phyloP scores from a whole-genome alignment of 2,329 filamentous ascomycete genomes.

The Pyricularia pennisetigena region DNA sequence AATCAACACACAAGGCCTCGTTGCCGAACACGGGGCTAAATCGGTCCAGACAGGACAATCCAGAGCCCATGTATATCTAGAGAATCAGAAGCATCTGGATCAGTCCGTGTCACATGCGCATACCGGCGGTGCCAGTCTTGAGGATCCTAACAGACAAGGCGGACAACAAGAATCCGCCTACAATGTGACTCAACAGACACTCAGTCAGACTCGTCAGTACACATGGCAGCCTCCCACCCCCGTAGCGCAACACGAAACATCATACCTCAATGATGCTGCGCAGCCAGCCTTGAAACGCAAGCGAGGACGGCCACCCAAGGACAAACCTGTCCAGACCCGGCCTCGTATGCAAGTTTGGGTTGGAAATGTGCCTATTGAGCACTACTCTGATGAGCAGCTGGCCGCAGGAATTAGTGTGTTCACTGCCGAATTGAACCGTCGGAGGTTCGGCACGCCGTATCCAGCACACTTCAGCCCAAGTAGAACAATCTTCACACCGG shows the following conservation, averaged over 20 bases:
- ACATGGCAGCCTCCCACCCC: background rate
- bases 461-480: background rate
- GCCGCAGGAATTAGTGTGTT: background rate
- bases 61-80: no score
- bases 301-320: background rate
- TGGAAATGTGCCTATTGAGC: background rate
- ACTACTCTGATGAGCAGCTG: background rate
- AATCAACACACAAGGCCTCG: background rate
- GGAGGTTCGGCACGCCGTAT: background rate
- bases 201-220: background rate
- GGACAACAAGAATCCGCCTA: background rate
- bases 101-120: background rate
- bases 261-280: background rate
- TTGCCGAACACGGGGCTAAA: background rate
- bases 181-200: background rate
- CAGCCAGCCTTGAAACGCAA: background rate
- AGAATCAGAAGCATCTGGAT: no score
- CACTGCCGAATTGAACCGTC: background rate
- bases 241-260: background rate
- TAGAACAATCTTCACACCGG: background rate
- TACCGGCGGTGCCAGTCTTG: background rate
- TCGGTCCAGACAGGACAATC: background rate
- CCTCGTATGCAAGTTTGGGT: background rate
- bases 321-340: background rate
- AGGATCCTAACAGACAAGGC: background rate